Conservation (phyloP, 129 eudicot species). For the Escallonia herrerae region DNA sequence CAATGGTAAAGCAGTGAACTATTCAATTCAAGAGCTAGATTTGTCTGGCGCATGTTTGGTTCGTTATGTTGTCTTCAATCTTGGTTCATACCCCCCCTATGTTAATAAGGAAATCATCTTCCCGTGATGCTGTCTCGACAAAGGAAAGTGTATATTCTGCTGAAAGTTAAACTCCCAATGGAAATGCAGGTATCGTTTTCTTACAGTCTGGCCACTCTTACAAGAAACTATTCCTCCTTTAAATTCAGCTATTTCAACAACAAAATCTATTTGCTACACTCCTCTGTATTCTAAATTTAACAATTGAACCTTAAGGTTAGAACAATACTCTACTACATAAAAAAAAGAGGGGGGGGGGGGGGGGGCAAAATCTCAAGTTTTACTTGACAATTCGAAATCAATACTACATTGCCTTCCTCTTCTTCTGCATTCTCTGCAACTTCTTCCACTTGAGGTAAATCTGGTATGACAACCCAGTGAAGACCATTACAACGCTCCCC, state of each 20-base stretch:
- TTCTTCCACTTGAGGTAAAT: slow-evolving; percentile 87
- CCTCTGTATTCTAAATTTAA: slow-evolving; percentile 8
- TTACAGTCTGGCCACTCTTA: too few relatives aligned
- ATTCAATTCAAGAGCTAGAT: too few relatives aligned
- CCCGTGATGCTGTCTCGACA: too few relatives aligned
- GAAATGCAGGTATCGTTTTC: too few relatives aligned
- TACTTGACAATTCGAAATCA: neutral
- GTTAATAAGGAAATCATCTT: too few relatives aligned
- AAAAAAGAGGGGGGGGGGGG: neutral
- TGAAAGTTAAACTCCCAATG: too few relatives aligned
- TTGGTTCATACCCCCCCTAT: too few relatives aligned
- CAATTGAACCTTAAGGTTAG: neutral
- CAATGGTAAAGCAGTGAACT: too few relatives aligned
- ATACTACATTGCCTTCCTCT: slow-evolving; percentile 45
- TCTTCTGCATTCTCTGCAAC: slow-evolving; percentile 55
- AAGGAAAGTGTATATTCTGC: too few relatives aligned
- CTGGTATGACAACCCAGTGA: slow-evolving; percentile 87
- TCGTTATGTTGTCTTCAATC: too few relatives aligned
- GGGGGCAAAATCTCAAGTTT: neutral
- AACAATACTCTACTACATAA: slow-evolving; percentile 4
- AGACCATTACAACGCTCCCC: slow-evolving; percentile 90
- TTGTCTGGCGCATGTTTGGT: too few relatives aligned
- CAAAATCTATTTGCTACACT: slow-evolving; percentile 15
- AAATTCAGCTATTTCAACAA: neutral
- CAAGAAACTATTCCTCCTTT: too few relatives aligned